Evolutionary conservation across 805 yeast species (phyloP), one percentile per base, ranked within the genome.

Genomic region (Yarrowia porcina): DNA sequence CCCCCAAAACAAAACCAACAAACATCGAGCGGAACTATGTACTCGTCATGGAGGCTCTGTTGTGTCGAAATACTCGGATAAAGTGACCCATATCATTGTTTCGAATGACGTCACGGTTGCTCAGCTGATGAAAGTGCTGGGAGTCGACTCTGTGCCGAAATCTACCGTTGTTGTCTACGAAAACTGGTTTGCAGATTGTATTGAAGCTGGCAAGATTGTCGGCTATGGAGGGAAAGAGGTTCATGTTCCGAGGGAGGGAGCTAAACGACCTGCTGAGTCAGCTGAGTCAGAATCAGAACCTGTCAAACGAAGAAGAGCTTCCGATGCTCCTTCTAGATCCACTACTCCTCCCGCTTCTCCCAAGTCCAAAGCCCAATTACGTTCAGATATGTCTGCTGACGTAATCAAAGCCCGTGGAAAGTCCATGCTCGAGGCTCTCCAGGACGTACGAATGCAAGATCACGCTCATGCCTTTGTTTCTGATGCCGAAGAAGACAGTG

Each of bases 331-430:
- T 10, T 20, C 28, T n/a, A 36, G 23, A 23, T 35, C 44, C 44
- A 52, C 59, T 5, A 56, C 61, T 18, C 61, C 61, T 28, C 61
- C 61, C 0, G 61, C 61, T 6, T 56, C 61, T 4, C 61, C 61
- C 12, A 56, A 56, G 10, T 28, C 47, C 17, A 56, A 20, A 15
- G 7, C 49, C n/a, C 30, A 10, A 6, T 20, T 56, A 9, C 28
- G 39, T 2, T 39, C 47, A 6, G 61, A 56, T 17, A 20, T 39
- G 49, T 28, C 61, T 17, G 10, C 30, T 1, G 49, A 28, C 28
- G 36, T 18, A 30, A 30, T 39, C 32, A 18, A 56, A 23, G 49
- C 39, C 6, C 20, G 39, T 2, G 61, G 49, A 6, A 30, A 56
- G 28, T 39, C 44, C 33, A 52, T 56, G 47, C 61, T 56, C 0